Evolutionary conservation across 345 rosid species (phyloP).

Genomic region (Melastoma malabathricum): DNA sequence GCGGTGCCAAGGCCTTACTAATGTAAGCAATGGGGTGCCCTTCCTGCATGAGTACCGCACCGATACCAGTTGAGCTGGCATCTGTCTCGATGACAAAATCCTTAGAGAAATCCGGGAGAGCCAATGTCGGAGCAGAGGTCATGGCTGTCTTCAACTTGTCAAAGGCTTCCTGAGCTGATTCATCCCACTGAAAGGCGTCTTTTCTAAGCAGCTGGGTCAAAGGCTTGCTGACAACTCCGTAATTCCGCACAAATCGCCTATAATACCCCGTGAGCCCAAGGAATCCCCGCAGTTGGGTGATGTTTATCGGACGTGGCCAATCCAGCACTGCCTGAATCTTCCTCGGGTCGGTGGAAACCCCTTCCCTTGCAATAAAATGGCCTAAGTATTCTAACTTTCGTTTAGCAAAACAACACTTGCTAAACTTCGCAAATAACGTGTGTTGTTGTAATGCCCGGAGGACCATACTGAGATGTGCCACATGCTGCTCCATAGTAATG

Average conservation of each 20-base stretch:
- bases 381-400: no score
- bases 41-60: neutral
- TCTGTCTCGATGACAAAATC: neutral
- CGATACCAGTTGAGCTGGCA: neutral
- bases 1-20: neutral
- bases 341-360: no score
- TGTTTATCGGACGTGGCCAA: no score
- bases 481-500: no score
- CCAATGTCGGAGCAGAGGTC: neutral
- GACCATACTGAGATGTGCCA: no score
- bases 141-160: neutral
- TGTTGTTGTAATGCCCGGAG: no score
- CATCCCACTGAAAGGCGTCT: neutral
- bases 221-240: neutral
- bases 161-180: neutral
- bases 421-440: no score
- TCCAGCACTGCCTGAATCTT: no score
- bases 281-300: neutral
- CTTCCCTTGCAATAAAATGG: no score
- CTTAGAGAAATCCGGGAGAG: neutral
- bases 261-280: neutral
- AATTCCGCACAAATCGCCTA: neutral
- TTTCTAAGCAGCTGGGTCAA: neutral
- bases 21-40: neutral
- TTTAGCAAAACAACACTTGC: no score